Conservation (phyloP, 345 rosid genomes). For the Adansonia digitata region DNA sequence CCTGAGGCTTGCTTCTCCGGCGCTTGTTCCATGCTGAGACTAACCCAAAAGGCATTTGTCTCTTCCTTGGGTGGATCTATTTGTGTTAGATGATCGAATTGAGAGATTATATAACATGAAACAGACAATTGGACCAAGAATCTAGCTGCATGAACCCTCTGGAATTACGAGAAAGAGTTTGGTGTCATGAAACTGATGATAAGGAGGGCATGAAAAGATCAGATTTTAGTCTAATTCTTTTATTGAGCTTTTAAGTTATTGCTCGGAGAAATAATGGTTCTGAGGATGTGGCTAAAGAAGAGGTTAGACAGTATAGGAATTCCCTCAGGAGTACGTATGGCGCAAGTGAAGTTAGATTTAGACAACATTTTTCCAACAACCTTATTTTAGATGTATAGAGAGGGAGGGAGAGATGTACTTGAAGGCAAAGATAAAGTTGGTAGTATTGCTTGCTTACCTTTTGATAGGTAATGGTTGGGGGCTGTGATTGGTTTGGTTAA, state of each 20-base stretch:
- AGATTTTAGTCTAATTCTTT: not conserved
- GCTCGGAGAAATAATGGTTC: conserved; percentile 18
- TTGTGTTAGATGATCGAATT: conserved; percentile 12
- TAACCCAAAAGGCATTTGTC: conserved; percentile 67
- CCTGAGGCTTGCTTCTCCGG: conserved; percentile 78
- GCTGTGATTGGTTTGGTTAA: conserved; percentile 22
- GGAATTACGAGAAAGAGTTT: not conserved
- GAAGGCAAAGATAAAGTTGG: not conserved
- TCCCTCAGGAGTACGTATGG: conserved; percentile 27
- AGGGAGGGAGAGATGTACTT: conserved; percentile 5
- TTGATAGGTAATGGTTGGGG: too few relatives aligned
- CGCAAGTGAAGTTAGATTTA: conserved; percentile 42
- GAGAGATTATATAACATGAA: conserved; percentile 11
- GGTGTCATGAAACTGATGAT: conserved; percentile 12
- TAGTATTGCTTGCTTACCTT: conserved; percentile 17
- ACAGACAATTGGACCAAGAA: conserved; percentile 9
- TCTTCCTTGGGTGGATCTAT: not conserved
- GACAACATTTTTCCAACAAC: conserved; percentile 48
- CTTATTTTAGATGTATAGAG: conserved; percentile 12
- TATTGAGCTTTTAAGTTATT: not conserved
- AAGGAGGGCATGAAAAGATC: not conserved
- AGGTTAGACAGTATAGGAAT: conserved; percentile 23
- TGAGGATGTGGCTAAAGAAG: conserved; percentile 7
- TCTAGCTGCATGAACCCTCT: conserved; percentile 3
- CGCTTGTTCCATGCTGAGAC: conserved; percentile 95